Base-by-base conservation (phyloP, 805 yeast genomes). In the Isabelozyma rhagii region DNA sequence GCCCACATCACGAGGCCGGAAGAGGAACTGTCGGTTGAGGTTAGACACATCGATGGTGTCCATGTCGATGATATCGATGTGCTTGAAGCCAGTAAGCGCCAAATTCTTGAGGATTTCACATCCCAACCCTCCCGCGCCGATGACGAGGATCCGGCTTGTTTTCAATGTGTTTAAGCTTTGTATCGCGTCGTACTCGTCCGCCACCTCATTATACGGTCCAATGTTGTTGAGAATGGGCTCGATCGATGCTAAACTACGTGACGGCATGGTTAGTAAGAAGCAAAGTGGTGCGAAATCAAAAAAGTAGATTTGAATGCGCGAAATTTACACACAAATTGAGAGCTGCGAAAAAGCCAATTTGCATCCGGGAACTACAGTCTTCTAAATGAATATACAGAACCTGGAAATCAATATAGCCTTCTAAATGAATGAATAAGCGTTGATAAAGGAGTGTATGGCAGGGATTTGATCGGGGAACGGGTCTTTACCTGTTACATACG, bases 71-170 rank as follows among this genome's bases (percentile, higher is more conserved):
- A 88, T 79, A 50, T 84, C 82, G 29, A 88, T 80, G 44, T 82
- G 67, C 50, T 68, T 69, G 60, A 88, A 84, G 4, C 93, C 93
- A n/a, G 83, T 74, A 31, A 84, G 68, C 1, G 88, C 88, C 46
- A 88, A 71, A 63, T 86, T 79, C 66, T 88, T 88, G 43, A 87
- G 66, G 29, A 87, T 84, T 64, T 88, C 94, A 67, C 96, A 87
- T 3, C 96, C 96, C 21, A 87, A 68, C 0, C 96, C 96, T 0
- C 96, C 96, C 1, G 93, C 93, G 1, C 96, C 96, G 43, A 87
- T 78, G 7, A 81, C 81, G 25, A 74, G 56, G 5, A 74, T 55
- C 28, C 60, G 63, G 14, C 68, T 48, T 5, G 47, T 47, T 6
- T 39, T 25, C 4, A 74, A 55, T 3, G 69, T 61, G 1, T 50